These are phyloP conservation scores for Hanseniaspora nectarophila DNA, from an alignment of 805 yeast genomes.

Conservation along the genomic window DNA sequence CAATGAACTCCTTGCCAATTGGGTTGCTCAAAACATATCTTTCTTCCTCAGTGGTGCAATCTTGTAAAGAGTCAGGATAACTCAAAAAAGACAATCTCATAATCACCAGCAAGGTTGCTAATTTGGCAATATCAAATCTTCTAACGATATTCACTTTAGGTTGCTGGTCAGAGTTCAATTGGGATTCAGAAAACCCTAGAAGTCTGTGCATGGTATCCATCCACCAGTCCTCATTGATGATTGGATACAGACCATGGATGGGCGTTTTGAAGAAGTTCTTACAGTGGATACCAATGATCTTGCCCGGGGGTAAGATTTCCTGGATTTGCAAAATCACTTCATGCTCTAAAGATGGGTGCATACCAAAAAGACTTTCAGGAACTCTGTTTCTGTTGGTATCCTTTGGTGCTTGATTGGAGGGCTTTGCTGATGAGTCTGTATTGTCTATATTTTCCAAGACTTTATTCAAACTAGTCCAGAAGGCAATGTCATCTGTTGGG, in stretches of 20 bases:
- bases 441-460: conserved; percentile 16
- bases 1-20: conserved; percentile 34
- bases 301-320: conserved; percentile 33
- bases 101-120: conserved; percentile 38
- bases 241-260: conserved; percentile 39
- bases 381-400: conserved; percentile 9
- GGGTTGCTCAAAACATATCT: conserved; percentile 37
- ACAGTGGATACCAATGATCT: conserved; percentile 36
- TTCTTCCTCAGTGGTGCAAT: conserved; percentile 24
- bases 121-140: conserved; percentile 37
- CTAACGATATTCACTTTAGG: conserved; percentile 31
- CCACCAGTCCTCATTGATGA: conserved; percentile 32
- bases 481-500: conserved; percentile 14
- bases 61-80: conserved; percentile 26
- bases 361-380: conserved; percentile 16
- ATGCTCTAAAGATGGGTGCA: conserved; percentile 11
- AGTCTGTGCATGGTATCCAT: conserved; percentile 23
- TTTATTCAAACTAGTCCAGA: conserved; percentile 17
- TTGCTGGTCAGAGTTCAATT: conserved; percentile 26
- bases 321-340: conserved; percentile 23
- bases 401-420: background rate
- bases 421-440: background rate
- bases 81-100: conserved; percentile 36
- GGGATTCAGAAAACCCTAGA: conserved; percentile 15
- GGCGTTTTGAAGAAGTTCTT: conserved; percentile 34